phyloP scores from a whole-genome alignment of 2,329 filamentous ascomycete genomes.

The Mariannaea elegans region DNA sequence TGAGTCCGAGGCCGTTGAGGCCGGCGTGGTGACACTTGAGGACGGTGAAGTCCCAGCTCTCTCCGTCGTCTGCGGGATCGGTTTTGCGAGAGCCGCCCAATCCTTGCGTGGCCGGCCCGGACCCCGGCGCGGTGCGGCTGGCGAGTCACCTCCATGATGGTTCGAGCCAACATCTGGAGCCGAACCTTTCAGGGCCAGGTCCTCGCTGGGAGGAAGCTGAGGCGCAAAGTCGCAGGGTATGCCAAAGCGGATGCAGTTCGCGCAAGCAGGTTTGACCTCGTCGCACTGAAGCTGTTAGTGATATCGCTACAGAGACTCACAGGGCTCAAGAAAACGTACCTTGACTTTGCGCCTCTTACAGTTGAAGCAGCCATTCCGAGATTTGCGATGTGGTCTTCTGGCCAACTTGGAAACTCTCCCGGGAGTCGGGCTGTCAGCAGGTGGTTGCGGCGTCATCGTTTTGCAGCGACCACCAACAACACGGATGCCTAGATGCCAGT shows the following conservation, averaged over 20 bases:
- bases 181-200: conserved; percentile 27
- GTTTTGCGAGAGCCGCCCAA: conserved; percentile 39
- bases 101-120: conserved; percentile 44
- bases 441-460: conserved; percentile 37
- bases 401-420: conserved; percentile 39
- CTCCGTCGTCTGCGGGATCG: conserved; percentile 28
- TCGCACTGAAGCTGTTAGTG: conserved; percentile 37
- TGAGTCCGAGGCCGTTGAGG: conserved; percentile 32
- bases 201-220: conserved; percentile 29
- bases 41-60: conserved; percentile 35
- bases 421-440: conserved; percentile 35
- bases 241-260: conserved; percentile 44
- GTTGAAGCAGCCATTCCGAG: conserved; percentile 43
- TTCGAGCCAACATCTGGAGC: conserved; percentile 23
- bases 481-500: not conserved
- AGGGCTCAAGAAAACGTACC: conserved; percentile 25
- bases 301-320: not conserved
- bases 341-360: conserved; percentile 46
- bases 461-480: conserved; percentile 1
- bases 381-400: conserved; percentile 43
- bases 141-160: conserved; percentile 27
- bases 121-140: conserved; percentile 36
- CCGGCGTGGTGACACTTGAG: conserved; percentile 32
- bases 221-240: conserved; percentile 42
- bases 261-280: conserved; percentile 44